Evolutionary conservation across 441 rosid genomes (phyloP).

Genomic region (Flueggea neowawraea): DNA sequence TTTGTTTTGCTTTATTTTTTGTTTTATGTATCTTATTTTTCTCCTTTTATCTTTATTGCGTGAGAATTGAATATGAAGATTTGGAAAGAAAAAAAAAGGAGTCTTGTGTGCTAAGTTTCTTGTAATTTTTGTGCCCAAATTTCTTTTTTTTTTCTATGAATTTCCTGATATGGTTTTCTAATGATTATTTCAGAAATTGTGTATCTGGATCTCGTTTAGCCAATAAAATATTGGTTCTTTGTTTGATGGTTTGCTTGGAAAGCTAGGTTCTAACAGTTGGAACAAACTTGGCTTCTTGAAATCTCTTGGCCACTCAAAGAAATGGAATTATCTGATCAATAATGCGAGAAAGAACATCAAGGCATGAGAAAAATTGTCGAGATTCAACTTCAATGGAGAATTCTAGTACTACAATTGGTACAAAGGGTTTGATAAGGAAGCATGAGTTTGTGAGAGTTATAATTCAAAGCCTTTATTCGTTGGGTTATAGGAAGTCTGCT

Average conservation of each 20-base stretch:
- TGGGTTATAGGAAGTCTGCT: slow-evolving; percentile 71
- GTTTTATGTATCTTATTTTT: too few relatives aligned
- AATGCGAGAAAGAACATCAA: slow-evolving; percentile 10
- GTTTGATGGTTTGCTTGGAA: slow-evolving; percentile 6
- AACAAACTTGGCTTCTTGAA: not conserved
- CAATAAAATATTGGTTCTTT: not conserved
- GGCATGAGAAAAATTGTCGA: too few relatives aligned
- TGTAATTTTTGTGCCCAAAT: too few relatives aligned
- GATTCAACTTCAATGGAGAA: slow-evolving; percentile 43
- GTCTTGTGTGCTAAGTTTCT: too few relatives aligned
- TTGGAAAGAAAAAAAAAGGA: too few relatives aligned
- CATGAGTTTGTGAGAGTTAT: slow-evolving; percentile 64
- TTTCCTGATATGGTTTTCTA: too few relatives aligned
- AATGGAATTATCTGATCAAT: slow-evolving; percentile 16
- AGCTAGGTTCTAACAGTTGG: slow-evolving; percentile 6
- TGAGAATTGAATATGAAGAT: too few relatives aligned
- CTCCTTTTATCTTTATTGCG: too few relatives aligned
- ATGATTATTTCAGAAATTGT: not conserved
- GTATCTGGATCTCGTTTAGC: slow-evolving; percentile 1
- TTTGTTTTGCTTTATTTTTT: too few relatives aligned
- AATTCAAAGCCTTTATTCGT: slow-evolving; percentile 65
- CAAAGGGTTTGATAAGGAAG: slow-evolving; percentile 56
- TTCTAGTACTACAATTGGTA: slow-evolving; percentile 37
- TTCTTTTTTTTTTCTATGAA: too few relatives aligned
- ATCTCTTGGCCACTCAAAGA: slow-evolving; percentile 16